phyloP scores from a whole-genome alignment of 2,329 filamentous ascomycete species.

The Aureobasidium sp. region DNA sequence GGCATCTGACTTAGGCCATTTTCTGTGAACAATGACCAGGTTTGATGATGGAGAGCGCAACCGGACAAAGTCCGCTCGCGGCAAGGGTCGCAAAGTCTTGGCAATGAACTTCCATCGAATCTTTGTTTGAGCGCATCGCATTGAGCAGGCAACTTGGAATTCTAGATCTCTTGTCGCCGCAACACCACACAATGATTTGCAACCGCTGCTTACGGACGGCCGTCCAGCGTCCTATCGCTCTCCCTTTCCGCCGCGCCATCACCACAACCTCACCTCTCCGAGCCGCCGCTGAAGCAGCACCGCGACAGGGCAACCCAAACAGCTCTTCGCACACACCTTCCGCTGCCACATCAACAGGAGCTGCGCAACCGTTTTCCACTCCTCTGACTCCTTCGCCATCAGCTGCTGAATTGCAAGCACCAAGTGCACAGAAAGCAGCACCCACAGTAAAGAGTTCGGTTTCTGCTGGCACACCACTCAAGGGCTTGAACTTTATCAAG shows the following conservation, averaged over 20 bases:
- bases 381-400: slow-evolving; percentile 26
- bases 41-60: slow-evolving; percentile 14
- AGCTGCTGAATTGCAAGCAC: slow-evolving; percentile 25
- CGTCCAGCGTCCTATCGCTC: slow-evolving; percentile 22
- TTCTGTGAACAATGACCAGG: too few relatives aligned
- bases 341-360: slow-evolving; percentile 38
- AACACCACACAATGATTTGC: slow-evolving; percentile 31
- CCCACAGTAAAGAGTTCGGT: slow-evolving; percentile 41
- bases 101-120: neutral
- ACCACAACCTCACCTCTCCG: slow-evolving; percentile 16
- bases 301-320: slow-evolving; percentile 21
- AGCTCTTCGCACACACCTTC: slow-evolving; percentile 21
- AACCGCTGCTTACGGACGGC: slow-evolving; percentile 30
- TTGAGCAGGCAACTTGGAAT: neutral
- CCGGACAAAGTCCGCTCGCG: slow-evolving; percentile 9
- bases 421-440: slow-evolving; percentile 25
- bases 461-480: slow-evolving; percentile 61
- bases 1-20: too few relatives aligned
- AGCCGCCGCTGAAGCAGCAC: slow-evolving; percentile 20
- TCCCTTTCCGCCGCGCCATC: neutral
- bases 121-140: slow-evolving; percentile 1
- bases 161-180: neutral
- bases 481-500: slow-evolving; percentile 72
- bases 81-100: slow-evolving; percentile 1
- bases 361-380: slow-evolving; percentile 41